Base-by-base conservation (phyloP, 1,284 basidiomycete species). In the Sutorius eximius region DNA sequence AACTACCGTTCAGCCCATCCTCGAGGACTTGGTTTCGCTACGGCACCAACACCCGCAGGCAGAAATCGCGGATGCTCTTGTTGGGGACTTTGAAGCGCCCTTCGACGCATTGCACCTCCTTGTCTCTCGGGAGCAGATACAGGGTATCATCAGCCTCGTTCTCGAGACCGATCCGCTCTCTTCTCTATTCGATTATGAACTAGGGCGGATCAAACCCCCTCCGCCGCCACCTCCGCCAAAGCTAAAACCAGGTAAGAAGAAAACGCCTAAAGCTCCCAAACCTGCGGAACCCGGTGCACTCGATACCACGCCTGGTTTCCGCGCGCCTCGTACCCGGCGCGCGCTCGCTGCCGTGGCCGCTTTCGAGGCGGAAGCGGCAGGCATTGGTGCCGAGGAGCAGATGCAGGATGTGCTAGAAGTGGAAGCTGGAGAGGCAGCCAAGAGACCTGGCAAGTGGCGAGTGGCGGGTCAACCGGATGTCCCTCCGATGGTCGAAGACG, bases 11-110 rank as follows among this genome's bases (percentile, higher is more conserved):
- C 74, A 75, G 49, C 77, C 82, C 0, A 77, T 92, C 6, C 75
- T 96, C 10, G 76, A 79, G 24, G 81, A 85, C 10, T 75, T 94
- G 16, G 75, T 83, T 11, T 48, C 61, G 5, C 53, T 64, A 5
- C 53, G 62, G 36, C 7, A 60, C n/a, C 56, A 51, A 41, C 62
- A 71, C 49, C 36, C 61, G 1, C 50, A 46, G 15, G 0, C 56
- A 36, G 47, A 47, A 10, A 6, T 36, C 7, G 8, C 42, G 3
- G 55, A 55, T 6, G 36, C 27, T 55, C 61, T 55, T n/a, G 67
- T 79, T 12, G 87, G 87, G 16, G 83, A 92, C 64, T 78, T 94
- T 18, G 92, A 94, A 67, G 85, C 89, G 0, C 77, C 85, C 1
- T 59, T 85, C 1, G 70, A 78, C 2, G 64, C 81, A 5, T 73